phyloP scores from a whole-genome alignment of 208 protist genomes.

The Crithidia sp. region DNA sequence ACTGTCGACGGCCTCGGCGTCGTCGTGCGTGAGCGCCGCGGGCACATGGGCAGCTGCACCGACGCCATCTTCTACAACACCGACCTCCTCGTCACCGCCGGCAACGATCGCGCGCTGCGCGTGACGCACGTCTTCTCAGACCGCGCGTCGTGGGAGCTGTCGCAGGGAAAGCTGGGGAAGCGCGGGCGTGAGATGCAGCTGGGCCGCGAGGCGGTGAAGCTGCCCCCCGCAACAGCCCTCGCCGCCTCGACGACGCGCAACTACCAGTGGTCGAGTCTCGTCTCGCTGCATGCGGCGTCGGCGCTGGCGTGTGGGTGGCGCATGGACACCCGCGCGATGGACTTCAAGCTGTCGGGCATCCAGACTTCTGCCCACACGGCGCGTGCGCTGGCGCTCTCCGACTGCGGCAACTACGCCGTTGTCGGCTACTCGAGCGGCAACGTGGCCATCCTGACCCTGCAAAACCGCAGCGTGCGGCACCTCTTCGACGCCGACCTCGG shows the following conservation, averaged over 20 bases:
- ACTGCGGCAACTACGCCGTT: constrained; percentile 89
- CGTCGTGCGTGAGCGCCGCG: constrained; percentile 85
- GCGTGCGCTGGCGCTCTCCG: constrained; percentile 74
- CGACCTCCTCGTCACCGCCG: constrained; percentile 83
- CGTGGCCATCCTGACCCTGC: constrained; percentile 69
- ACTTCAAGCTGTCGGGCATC: constrained; percentile 83
- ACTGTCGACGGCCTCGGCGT: constrained; percentile 83
- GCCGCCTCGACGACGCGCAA: constrained; percentile 72
- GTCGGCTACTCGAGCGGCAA: constrained; percentile 90
- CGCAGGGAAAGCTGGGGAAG: constrained; percentile 87
- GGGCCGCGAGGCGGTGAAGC: constrained; percentile 68
- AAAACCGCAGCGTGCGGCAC: constrained; percentile 81
- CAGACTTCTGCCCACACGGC: constrained; percentile 71
- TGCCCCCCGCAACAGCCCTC: constrained; percentile 73
- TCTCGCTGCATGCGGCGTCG: constrained; percentile 80
- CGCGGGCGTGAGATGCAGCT: constrained; percentile 61
- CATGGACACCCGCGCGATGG: constrained; percentile 78
- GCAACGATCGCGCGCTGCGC: constrained; percentile 77
- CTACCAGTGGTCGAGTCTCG: constrained; percentile 87
- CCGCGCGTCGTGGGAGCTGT: constrained; percentile 89
- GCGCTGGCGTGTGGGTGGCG: constrained; percentile 80
- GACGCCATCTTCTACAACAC: constrained; percentile 84
- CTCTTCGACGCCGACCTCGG: constrained; percentile 63
- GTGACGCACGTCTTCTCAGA: constrained; percentile 92
- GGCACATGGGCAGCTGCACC: constrained; percentile 85